Conservation (phyloP, 306 rosid species). For the Cicer bijugum region DNA sequence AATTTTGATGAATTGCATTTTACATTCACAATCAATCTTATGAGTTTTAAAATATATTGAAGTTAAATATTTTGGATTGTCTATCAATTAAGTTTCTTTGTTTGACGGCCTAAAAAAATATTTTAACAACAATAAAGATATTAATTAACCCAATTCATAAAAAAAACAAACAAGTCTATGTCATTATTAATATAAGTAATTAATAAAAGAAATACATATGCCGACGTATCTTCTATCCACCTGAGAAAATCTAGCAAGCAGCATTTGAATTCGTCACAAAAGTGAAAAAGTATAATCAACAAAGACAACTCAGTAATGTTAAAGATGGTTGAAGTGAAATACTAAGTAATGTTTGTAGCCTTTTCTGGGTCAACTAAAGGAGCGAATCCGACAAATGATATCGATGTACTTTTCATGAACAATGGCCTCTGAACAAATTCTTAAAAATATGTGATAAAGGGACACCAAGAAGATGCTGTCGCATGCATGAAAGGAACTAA, state of each 20-base stretch:
- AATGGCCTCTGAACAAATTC: conserved; percentile 45
- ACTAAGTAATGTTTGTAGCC: conserved; percentile 28
- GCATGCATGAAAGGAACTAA: conserved; percentile 35
- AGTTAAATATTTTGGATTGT: too few species aligned
- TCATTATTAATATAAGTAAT: neutral
- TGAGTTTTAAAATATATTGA: too few species aligned
- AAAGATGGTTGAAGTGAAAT: conserved; percentile 39
- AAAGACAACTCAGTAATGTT: conserved; percentile 28
- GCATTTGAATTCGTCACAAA: conserved; percentile 40
- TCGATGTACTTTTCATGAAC: conserved; percentile 44
- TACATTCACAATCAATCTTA: too few species aligned
- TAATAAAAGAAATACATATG: neutral
- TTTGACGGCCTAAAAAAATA: too few species aligned
- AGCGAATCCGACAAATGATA: conserved; percentile 50
- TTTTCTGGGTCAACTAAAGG: conserved; percentile 56
- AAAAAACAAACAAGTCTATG: neutral
- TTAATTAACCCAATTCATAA: too few species aligned
- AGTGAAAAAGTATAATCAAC: conserved; percentile 25
- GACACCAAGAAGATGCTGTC: conserved; percentile 50
- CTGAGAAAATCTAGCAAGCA: conserved; percentile 30
- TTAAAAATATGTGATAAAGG: conserved; percentile 23
- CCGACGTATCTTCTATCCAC: conserved; percentile 42
- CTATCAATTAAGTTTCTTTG: too few species aligned
- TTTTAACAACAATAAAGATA: too few species aligned
- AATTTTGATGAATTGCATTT: too few species aligned